Evolutionary conservation across 106 monocot species (phyloP).

Genomic region (Acanthochlamys bracteata): DNA sequence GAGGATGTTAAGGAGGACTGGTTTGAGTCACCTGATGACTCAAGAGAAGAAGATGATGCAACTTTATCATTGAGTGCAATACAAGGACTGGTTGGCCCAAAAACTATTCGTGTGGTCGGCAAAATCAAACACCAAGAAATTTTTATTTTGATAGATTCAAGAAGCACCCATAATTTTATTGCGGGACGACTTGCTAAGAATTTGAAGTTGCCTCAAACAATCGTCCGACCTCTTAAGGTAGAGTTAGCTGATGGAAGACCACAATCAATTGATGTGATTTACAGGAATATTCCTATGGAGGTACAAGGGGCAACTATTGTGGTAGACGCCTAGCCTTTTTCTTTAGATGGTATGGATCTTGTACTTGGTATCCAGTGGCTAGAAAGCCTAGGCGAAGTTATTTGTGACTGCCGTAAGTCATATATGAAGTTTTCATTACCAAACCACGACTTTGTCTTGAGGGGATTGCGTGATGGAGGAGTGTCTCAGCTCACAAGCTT

Average conservation of each 20-base stretch:
- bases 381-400: too few species aligned
- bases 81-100: background rate
- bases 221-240: background rate
- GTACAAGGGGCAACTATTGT: background rate
- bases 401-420: too few species aligned
- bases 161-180: conserved; percentile 1
- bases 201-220: background rate
- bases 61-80: too few species aligned
- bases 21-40: too few species aligned
- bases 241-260: background rate
- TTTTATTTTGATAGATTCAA: background rate
- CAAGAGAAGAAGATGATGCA: too few species aligned
- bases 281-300: background rate
- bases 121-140: background rate
- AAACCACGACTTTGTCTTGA: background rate
- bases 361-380: background rate
- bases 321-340: background rate
- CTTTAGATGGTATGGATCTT: background rate
- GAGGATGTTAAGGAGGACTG: background rate
- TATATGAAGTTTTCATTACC: too few species aligned
- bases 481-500: background rate
- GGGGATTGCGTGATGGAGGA: background rate
- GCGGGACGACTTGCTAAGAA: background rate
- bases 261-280: too few species aligned
- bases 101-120: background rate